These are phyloP conservation scores for Tolypocladium pustulatum DNA, from an alignment of 2,329 filamentous ascomycete species.

Conservation along the genomic window DNA sequence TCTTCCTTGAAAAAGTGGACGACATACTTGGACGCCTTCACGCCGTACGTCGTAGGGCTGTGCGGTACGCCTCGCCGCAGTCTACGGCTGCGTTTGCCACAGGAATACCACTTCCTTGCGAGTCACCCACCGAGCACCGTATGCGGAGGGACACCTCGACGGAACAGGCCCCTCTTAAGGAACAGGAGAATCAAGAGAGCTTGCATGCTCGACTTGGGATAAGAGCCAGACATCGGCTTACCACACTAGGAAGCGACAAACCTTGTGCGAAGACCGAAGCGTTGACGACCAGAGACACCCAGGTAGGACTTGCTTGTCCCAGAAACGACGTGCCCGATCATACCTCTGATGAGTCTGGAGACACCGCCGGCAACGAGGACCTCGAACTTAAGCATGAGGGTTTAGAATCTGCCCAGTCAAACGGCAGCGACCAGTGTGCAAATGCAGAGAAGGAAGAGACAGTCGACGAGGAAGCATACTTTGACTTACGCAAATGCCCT, in stretches of 20 bases:
- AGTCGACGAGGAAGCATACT: neutral
- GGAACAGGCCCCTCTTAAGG: fast-evolving
- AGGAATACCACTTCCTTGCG: neutral
- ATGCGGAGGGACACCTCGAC: neutral
- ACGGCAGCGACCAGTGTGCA: neutral
- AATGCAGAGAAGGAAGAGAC: neutral
- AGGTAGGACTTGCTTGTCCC: neutral
- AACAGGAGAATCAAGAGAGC: neutral
- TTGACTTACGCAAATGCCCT: neutral
- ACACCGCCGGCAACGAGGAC: neutral
- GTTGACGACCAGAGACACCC: neutral
- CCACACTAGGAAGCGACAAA: neutral
- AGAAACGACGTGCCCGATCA: neutral
- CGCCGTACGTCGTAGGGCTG: slow-evolving; percentile 2
- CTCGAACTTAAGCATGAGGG: neutral
- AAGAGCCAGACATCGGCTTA: neutral
- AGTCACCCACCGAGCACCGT: neutral
- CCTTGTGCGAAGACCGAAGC: neutral
- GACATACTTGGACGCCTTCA: slow-evolving; percentile 1
- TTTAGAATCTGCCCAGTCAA: neutral
- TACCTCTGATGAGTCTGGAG: neutral
- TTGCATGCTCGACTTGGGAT: neutral
- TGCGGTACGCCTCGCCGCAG: slow-evolving; percentile 1
- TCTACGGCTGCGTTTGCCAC: slow-evolving; percentile 1
- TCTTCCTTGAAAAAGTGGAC: slow-evolving; percentile 4